These are phyloP conservation scores for Oleoguttula mirabilis DNA, from an alignment of 495 filamentous ascomycete species.

Conservation along the genomic window DNA sequence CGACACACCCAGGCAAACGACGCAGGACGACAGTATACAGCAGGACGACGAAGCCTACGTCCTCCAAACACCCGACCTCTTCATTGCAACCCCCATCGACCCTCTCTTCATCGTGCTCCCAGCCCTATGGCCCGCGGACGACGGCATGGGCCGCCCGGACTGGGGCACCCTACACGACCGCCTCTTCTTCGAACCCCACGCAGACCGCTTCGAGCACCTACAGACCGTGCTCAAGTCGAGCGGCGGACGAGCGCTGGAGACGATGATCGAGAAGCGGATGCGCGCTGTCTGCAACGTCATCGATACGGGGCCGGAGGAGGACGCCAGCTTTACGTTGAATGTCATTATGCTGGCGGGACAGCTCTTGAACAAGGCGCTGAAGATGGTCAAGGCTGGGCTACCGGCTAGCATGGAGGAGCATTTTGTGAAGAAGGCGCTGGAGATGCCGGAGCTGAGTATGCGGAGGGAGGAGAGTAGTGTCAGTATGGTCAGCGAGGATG, in stretches of 20 bases:
- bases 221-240: conserved; percentile 8
- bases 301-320: conserved; percentile 48
- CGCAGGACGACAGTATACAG: conserved; percentile 14
- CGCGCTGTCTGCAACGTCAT: conserved; percentile 54
- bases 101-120: conserved; percentile 74
- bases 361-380: conserved; percentile 57
- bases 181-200: background rate
- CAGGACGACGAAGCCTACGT: conserved; percentile 33
- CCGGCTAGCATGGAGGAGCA: conserved; percentile 76
- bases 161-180: conserved; percentile 8
- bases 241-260: conserved; percentile 33
- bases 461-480: conserved; percentile 22
- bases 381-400: conserved; percentile 51
- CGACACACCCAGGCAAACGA: conserved; percentile 12
- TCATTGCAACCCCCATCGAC: conserved; percentile 75
- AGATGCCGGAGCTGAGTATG: conserved; percentile 50
- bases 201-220: conserved; percentile 1
- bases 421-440: conserved; percentile 64
- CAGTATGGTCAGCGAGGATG: conserved; percentile 21
- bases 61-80: conserved; percentile 53
- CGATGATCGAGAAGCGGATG: conserved; percentile 37
- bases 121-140: conserved; percentile 32
- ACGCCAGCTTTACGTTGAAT: conserved; percentile 68
- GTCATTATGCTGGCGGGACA: conserved; percentile 54
- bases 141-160: background rate